Conservation (phyloP, 768 basidiomycete species). For the Lenzites betulinus region DNA sequence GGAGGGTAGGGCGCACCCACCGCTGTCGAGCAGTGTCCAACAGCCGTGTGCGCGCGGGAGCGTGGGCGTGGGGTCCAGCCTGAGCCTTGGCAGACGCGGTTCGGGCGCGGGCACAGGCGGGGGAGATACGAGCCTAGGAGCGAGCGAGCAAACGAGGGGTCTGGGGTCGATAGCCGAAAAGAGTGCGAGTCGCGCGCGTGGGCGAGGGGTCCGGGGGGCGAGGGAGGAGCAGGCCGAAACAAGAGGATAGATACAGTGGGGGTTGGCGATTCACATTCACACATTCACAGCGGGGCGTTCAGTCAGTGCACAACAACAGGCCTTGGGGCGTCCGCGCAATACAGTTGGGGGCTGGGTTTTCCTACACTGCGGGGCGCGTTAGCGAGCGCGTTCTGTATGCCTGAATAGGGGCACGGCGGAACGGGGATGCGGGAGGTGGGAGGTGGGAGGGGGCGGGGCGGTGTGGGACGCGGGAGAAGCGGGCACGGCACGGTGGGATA, state of each 20-base stretch:
- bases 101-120: no score
- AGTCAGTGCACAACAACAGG: conserved; percentile 10
- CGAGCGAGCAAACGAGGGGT: no score
- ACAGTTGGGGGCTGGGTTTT: conserved; percentile 2
- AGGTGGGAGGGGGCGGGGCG: neutral
- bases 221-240: neutral
- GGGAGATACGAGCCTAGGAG: neutral
- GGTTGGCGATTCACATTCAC: neutral
- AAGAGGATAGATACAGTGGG: conserved; percentile 13
- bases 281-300: neutral
- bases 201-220: neutral
- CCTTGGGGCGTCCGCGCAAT: conserved; percentile 9
- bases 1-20: neutral
- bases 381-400: neutral
- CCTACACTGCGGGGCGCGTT: conserved; percentile 7
- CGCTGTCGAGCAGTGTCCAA: no score
- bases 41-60: neutral
- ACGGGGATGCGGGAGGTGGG: neutral
- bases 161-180: no score
- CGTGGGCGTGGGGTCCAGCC: conserved; percentile 1
- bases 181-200: neutral
- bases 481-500: neutral
- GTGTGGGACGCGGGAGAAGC: neutral
- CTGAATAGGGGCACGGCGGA: neutral
- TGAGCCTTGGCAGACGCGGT: neutral